phyloP scores from a whole-genome alignment of 352 stramenopile genomes.

The Phytophthora quininea region DNA sequence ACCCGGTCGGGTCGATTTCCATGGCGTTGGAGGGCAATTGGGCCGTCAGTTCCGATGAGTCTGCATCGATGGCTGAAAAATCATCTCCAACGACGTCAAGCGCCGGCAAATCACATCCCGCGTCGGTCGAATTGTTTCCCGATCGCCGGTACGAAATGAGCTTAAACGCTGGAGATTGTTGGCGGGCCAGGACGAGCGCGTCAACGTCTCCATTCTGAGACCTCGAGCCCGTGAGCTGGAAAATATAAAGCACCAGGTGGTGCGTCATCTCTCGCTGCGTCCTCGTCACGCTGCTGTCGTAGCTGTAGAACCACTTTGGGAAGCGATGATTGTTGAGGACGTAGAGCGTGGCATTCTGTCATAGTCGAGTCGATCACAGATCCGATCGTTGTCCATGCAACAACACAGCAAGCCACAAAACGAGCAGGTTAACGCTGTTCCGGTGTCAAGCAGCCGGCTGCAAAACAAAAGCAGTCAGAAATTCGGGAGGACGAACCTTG shows the following conservation, averaged over 20 bases:
- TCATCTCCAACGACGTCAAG: neutral
- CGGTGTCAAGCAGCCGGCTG: neutral
- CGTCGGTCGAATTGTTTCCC: conserved; percentile 1
- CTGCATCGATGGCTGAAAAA: neutral
- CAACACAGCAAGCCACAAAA: neutral
- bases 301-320: conserved; percentile 60
- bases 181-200: conserved; percentile 37
- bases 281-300: conserved; percentile 52
- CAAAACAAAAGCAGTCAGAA: neutral
- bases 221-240: conserved; percentile 18
- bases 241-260: conserved; percentile 48
- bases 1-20: neutral
- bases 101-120: conserved; percentile 18
- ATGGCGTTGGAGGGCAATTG: neutral
- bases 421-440: neutral
- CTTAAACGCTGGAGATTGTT: conserved; percentile 38
- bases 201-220: conserved; percentile 10
- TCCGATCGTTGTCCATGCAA: neutral
- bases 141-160: conserved; percentile 49
- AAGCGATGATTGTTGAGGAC: conserved; percentile 61
- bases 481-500: conserved; percentile 20
- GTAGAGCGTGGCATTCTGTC: conserved; percentile 44
- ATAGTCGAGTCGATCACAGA: neutral
- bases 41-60: neutral
- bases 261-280: conserved; percentile 56